Base-by-base conservation (phyloP, 192 early-diverging fungal species). In the Coemansia sp. region DNA sequence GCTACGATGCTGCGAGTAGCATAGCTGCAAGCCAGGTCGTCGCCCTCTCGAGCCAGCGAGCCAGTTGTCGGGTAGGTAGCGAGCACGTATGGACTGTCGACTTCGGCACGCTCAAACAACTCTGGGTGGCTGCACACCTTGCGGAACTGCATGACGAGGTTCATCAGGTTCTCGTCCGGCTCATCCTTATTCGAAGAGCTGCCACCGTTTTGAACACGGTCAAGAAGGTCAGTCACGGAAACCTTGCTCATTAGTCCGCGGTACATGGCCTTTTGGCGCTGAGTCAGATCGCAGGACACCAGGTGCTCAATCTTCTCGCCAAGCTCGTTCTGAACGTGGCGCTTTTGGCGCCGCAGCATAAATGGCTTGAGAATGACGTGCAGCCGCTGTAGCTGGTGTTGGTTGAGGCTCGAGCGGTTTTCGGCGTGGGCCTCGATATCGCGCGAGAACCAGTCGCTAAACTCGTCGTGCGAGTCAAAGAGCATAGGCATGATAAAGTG, bases 401-500 rank as follows among this genome's bases (percentile, higher is more conserved):
- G 86, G 62, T 96, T 93, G 25, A 94, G 78, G 6, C 85, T 82
- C 1, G 87, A 87, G 47, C 89, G 88, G 67, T 94, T 91, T 71
- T 94, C 93, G 0, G 92, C 91, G 70, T 93, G 91, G 39, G 88
- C 89, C 76, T 96, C 94, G 64, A 95, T 94, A 69, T 94, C 93
- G 65, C 92, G 90, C 41, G 90, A 91, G 64, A 96, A 96, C 94
- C 94, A 96, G 68, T 96, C 94, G 66, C 89, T 91, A 65, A 96
- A 96, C 75, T 94, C 93, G 65, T 92, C 91, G 58, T 95, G 94
- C 13, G 92, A 93, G 72, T 94, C 94, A 64, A 96, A 96, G 21
- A 94, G 84, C 21, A 89, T 94, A 3, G 94, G 94, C 94, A 96
- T 96, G 68, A 96, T 93, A 74, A 96, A 96, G 72, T 96, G 92